Base-by-base conservation (phyloP, 2,329 filamentous ascomycete genomes). In the Monosporascus sp. region DNA sequence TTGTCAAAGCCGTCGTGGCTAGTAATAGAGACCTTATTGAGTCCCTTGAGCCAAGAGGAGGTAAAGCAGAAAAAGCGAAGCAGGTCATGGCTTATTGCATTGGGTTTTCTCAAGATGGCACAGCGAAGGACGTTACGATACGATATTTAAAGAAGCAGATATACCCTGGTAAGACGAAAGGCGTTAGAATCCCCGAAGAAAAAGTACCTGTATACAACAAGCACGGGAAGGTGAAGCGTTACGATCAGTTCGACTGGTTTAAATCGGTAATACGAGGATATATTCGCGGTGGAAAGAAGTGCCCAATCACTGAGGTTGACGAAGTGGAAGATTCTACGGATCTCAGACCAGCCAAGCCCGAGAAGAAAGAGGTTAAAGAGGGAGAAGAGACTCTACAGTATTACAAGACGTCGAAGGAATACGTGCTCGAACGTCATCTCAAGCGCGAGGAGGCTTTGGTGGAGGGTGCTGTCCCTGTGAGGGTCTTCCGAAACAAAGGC, bases 41-140 rank as follows among this genome's bases (percentile, higher is more conserved):
- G 53, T 82, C 82, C 1, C 86, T 97, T 50, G 91, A 97, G 63
- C 90, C 92, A 16, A 85, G 91, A 16, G 92, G 93, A 6, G 81
- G 79, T 37, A 90, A 88, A 66, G 91, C 92, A 1, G 91, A 96
- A 36, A 91, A 88, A 63, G 84, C 88, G 0, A 93, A 90, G 61
- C 93, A 97, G 69, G 84, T 96, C 14, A 91, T 96, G 64, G 89
- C 90, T 46, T 99, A 99, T 64, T 82, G 96, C 2, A 77, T 97
- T 20, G 92, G 88, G 0, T 90, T 89, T 70, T 90, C 89, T 0
- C 73, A 83, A 3, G 92, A 97, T 66, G 90, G 90, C 2, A 92
- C 91, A 0, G 92, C 91, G 14, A 97, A 97, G 68, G 94, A 99
- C 67, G 88, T 99, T 17, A 99, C 94, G 0, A 86, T 94, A 11